Conservation (phyloP, 176 grass and related monocot species). For the Juncus effusus region DNA sequence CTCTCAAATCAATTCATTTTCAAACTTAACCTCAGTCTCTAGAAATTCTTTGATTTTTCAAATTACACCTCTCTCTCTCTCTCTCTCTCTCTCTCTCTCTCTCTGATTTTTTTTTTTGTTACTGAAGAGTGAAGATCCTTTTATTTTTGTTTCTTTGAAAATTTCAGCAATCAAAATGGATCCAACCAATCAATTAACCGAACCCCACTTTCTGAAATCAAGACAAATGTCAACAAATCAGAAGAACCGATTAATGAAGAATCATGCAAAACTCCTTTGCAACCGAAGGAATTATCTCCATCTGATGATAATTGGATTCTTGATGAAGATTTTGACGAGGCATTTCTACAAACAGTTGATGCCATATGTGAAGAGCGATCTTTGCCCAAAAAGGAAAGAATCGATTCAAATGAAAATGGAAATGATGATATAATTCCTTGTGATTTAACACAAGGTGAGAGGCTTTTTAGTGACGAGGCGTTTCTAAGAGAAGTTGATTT, state of each 20-base stretch:
- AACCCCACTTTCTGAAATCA: slow-evolving; percentile 21
- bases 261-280: slow-evolving; percentile 10
- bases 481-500: slow-evolving; percentile 30
- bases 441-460: slow-evolving; percentile 23
- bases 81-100: neutral
- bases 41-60: slow-evolving; percentile 1
- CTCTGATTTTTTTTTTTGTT: neutral
- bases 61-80: no score
- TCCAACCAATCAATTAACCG: neutral
- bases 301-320: slow-evolving; percentile 13
- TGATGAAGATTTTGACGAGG: slow-evolving; percentile 49
- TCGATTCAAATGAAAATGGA: neutral
- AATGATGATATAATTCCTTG: neutral
- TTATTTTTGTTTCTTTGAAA: neutral
- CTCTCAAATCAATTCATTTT: no score
- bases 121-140: no score
- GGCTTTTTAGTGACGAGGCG: slow-evolving; percentile 21
- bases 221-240: neutral
- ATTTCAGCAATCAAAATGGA: slow-evolving; percentile 7
- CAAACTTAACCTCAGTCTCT: neutral
- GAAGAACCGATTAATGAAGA: slow-evolving; percentile 1
- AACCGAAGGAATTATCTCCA: neutral
- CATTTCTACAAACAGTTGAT: slow-evolving; percentile 45
- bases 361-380: slow-evolving; percentile 36
- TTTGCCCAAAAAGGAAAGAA: slow-evolving; percentile 15